Conservation (phyloP, 176 grass and related monocot species). For the Eragrostis nindensis region DNA sequence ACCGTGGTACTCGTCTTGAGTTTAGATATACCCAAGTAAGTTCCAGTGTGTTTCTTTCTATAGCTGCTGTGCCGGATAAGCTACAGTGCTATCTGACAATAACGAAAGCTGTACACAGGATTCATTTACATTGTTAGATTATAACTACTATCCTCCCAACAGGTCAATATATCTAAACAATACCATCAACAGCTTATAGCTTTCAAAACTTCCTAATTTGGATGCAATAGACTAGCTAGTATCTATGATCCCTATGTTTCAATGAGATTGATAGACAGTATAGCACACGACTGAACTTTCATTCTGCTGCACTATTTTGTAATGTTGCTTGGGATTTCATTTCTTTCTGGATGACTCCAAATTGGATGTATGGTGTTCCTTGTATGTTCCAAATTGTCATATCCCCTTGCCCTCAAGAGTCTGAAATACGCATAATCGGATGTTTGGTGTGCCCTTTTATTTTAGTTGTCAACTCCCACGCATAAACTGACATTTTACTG, state of each 20-base stretch:
- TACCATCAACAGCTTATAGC: too few species aligned
- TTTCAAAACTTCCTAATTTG: not conserved
- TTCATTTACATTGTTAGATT: too few species aligned
- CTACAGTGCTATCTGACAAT: too few species aligned
- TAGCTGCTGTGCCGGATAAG: too few species aligned
- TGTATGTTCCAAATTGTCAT: too few species aligned
- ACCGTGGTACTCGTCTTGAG: not conserved
- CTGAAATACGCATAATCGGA: not conserved
- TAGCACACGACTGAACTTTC: not conserved
- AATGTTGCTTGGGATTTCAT: not conserved
- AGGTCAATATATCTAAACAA: too few species aligned
- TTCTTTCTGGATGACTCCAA: not conserved
- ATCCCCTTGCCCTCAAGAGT: not conserved
- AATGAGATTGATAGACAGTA: not conserved
- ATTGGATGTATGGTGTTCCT: too few species aligned
- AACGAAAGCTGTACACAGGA: too few species aligned
- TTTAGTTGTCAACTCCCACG: not conserved
- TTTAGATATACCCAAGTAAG: not conserved
- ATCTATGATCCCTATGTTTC: not conserved
- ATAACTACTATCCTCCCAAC: too few species aligned
- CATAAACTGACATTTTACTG: constrained; percentile 4
- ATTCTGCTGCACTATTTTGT: too few species aligned
- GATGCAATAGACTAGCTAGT: not conserved
- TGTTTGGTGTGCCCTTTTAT: not conserved
- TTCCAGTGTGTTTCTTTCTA: too few species aligned